phyloP scores from a whole-genome alignment of 2,329 filamentous ascomycete species.

The Triangularia setosa region DNA sequence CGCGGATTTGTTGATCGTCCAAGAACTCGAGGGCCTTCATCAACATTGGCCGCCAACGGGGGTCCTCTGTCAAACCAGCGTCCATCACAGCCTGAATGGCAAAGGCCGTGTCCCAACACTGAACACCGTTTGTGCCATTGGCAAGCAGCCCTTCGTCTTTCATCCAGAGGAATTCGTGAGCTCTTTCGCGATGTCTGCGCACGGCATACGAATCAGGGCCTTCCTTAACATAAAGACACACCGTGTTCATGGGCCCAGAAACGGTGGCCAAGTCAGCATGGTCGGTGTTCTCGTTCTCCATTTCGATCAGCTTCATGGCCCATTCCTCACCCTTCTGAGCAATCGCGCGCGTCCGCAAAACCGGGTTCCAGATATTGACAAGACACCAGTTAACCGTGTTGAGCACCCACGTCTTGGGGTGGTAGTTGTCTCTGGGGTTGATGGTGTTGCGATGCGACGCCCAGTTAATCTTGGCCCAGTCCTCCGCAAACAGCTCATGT shows the following conservation, averaged over 20 bases:
- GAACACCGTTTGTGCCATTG: conserved; percentile 97
- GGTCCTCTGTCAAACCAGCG: conserved; percentile 71
- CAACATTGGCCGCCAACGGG: conserved; percentile 79
- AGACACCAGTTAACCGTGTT: conserved; percentile 75
- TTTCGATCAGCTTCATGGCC: conserved; percentile 77
- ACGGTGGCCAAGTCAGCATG: conserved; percentile 84
- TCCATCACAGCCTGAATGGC: conserved; percentile 77
- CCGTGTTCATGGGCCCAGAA: conserved; percentile 84
- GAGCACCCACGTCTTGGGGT: conserved; percentile 83
- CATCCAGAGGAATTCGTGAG: conserved; percentile 87
- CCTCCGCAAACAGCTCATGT: conserved; percentile 76
- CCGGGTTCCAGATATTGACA: conserved; percentile 75
- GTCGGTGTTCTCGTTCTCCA: conserved; percentile 91
- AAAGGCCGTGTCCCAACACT: conserved; percentile 95
- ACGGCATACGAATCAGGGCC: conserved; percentile 72
- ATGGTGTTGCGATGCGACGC: conserved; percentile 77
- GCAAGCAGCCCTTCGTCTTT: conserved; percentile 89
- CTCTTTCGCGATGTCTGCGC: conserved; percentile 70
- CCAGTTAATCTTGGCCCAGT: conserved; percentile 77
- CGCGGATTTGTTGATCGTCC: conserved; percentile 85
- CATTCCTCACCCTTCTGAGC: conserved; percentile 72
- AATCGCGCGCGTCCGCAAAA: conserved; percentile 63
- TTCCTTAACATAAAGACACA: conserved; percentile 79
- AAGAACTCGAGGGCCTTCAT: conserved; percentile 78
- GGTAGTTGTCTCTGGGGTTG: conserved; percentile 76